A percentile compares a stretch with the other conserved stretches of the same genome.
Conservation (phyloP, 169 alveolate genomes). For the Plasmodium falciparum region DNA sequence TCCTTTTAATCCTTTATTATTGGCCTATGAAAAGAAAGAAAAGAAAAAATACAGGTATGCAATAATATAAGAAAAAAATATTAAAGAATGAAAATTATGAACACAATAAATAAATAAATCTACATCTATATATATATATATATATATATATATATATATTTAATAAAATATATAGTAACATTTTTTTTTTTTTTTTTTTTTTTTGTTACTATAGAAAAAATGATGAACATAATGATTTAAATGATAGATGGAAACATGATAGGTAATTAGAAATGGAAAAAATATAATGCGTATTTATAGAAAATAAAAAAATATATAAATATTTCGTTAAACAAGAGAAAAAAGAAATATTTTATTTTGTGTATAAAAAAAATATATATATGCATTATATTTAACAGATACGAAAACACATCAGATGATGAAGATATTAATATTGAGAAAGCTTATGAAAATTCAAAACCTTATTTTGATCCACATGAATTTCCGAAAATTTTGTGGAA, state of each 20-base stretch:
- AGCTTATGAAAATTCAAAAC: slow-evolving; percentile 1
- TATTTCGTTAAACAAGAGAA: not conserved
- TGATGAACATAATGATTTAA: slow-evolving; percentile 6
- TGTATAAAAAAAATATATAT: not conserved
- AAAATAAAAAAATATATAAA: too few species aligned
- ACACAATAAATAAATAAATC: not conserved
- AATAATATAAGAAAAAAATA: not conserved
- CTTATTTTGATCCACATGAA: slow-evolving; percentile 5
- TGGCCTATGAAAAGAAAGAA: slow-evolving; percentile 63
- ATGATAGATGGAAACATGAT: slow-evolving; percentile 59
- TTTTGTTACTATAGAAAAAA: not conserved
- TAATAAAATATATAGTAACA: too few species aligned
- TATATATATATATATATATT: slow-evolving; percentile 1
- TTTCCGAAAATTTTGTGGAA: slow-evolving; percentile 70
- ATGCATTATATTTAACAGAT: slow-evolving; percentile 17
- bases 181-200: too few species aligned
- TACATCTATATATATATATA: slow-evolving; percentile 4
- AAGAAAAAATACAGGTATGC: slow-evolving; percentile 11
- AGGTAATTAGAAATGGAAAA: slow-evolving; percentile 24
- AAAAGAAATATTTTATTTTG: not conserved
- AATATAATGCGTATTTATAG: too few species aligned
- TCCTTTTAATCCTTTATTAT: slow-evolving; percentile 67
- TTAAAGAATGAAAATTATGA: too few species aligned
- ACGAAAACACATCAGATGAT: slow-evolving; percentile 69
- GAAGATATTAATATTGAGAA: not conserved